Conservation (phyloP, 2,329 filamentous ascomycete genomes). For the Fusarium gaditjirri region DNA sequence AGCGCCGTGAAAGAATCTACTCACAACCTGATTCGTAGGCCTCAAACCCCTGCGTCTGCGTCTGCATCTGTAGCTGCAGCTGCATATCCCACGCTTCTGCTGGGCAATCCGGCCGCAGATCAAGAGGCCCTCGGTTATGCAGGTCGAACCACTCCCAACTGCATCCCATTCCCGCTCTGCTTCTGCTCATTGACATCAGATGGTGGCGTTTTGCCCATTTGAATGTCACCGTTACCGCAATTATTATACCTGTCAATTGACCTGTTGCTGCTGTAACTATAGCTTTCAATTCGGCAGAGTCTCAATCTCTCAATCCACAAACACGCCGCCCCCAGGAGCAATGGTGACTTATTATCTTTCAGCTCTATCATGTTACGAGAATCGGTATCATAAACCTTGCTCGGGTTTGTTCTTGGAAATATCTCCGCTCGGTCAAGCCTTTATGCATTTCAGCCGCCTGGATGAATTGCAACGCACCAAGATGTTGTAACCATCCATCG, state of each 20-base stretch:
- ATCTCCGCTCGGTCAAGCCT: constrained; percentile 28
- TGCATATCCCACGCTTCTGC: constrained; percentile 47
- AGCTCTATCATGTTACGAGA: neutral
- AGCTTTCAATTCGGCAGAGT: neutral
- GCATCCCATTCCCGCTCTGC: constrained; percentile 27
- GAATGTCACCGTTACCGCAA: constrained; percentile 10
- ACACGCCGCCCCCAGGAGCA: neutral
- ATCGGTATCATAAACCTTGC: constrained; percentile 14
- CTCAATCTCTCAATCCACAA: neutral
- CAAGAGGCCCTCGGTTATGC: constrained; percentile 54
- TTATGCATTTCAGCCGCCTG: constrained; percentile 14
- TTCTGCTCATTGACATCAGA: constrained; percentile 37
- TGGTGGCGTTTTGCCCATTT: constrained; percentile 32
- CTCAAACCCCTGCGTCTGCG: constrained; percentile 27
- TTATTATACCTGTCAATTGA: constrained; percentile 3
- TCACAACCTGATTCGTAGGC: constrained; percentile 40
- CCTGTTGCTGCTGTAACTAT: neutral
- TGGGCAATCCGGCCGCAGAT: constrained; percentile 50
- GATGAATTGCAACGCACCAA: constrained; percentile 16
- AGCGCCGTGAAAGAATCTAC: constrained; percentile 45
- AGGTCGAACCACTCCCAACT: constrained; percentile 47
- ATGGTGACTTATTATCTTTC: constrained; percentile 16
- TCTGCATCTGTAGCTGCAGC: neutral
- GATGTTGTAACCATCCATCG: neutral
- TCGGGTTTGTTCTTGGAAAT: constrained; percentile 27